Conservation (phyloP, 768 basidiomycete genomes). For the Lactarius trivialis region DNA sequence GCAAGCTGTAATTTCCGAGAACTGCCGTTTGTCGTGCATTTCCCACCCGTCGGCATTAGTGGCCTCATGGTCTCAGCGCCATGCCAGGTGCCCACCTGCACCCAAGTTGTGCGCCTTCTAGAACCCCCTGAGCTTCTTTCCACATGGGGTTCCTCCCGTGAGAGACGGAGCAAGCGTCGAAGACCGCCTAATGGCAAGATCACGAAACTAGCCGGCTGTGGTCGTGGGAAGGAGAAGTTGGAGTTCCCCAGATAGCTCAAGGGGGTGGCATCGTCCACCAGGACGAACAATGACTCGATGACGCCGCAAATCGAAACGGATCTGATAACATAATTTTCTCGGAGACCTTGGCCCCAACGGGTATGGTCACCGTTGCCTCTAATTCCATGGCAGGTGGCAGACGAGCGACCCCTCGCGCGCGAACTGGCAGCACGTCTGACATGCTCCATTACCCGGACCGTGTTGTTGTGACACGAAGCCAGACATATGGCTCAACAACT, state of each 20-base stretch:
- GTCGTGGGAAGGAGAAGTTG: background rate
- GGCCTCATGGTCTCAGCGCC: conserved; percentile 21
- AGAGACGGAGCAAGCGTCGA: conserved; percentile 10
- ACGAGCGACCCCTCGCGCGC: background rate
- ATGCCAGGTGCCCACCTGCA: conserved; percentile 5
- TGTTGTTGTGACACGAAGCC: conserved; percentile 2
- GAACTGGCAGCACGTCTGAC: background rate
- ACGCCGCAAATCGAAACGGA: conserved; percentile 4
- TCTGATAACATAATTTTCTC: conserved; percentile 14
- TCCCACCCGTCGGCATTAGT: conserved; percentile 19
- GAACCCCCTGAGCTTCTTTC: conserved; percentile 13
- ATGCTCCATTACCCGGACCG: background rate
- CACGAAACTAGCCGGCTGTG: background rate
- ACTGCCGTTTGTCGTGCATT: conserved; percentile 6
- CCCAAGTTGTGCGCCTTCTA: conserved; percentile 14
- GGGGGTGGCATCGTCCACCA: background rate
- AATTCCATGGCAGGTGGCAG: background rate
- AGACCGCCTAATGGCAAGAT: conserved; percentile 9
- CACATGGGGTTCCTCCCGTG: conserved; percentile 18
- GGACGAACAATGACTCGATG: background rate
- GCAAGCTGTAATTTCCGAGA: conserved; percentile 8
- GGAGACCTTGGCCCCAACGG: conserved; percentile 1
- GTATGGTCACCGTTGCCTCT: background rate
- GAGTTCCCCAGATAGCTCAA: background rate
- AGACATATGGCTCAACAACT: conserved; percentile 7